Base-by-base conservation (phyloP, 768 basidiomycete genomes). In the Floccularia luteovirens region DNA sequence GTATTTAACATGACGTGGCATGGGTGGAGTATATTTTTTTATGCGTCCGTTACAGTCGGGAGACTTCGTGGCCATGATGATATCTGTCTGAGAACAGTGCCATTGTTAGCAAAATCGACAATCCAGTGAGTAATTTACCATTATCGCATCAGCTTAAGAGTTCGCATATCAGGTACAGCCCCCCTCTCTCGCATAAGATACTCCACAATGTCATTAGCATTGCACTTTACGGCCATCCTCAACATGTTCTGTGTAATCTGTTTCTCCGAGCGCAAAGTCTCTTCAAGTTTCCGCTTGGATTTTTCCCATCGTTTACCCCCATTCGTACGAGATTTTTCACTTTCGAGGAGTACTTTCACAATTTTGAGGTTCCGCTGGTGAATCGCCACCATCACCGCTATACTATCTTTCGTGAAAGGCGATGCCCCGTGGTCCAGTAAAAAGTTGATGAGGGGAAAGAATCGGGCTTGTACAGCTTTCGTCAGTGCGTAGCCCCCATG, bases 401-500 rank as follows among this genome's bases (percentile, higher is more conserved):
- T 62, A 16, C 64, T 70, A 10, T 70, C 57, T 50, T 82, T 84
- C 45, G 60, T 59, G 3, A 52, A 52, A 0, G 92, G 91, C 8
- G 81, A 82, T 0, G 89, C 91, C 2, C 79, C 83, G 14, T 79
- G 64, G 2, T 66, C 62, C 36, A 96, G 75, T 12, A 97, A 69
- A 48, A 88, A 81, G 17, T 58, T 63, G 1, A 91, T 66, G 5
- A 96, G 73, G 2, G 80, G 77, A 1, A 69, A 40, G 46, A 82
- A 81, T 16, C 65, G 64, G 0, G 74, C 77, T 25, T 80, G 67
- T 1, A 90, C 86, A 1, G 92, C 90, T 47, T 75, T 79, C 12
- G 78, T 79, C 28, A 96, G 75, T 0, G 84, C 81, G 52, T 92
- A 96, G 1, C 92, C 93, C 2, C 74, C 68, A 56, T 87, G 69